Evolutionary conservation across 2,329 filamentous ascomycete species (phyloP), one percentile per base, ranked within the genome.

Genomic region (Corynespora cassiicola): DNA sequence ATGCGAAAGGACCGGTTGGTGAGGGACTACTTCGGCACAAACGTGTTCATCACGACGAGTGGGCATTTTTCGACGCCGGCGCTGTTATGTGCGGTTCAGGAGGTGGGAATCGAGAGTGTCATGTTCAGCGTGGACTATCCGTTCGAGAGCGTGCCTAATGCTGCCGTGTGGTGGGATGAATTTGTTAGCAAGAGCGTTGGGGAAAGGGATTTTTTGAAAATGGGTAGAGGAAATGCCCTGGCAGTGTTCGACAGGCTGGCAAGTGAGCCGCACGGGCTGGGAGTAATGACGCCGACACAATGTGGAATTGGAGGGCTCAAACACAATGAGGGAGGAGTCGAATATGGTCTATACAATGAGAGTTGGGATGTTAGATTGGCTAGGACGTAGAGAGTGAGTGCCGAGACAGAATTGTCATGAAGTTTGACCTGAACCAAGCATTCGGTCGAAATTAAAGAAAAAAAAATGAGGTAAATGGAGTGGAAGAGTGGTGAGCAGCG

Each of bases 11-110:
- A 51, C 21, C 44, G 68, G 8, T 65, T 70, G 14, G 48, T 55
- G 18, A 16, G 50, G 6, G 47, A 55, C 42, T 71, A 72, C 58
- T 71, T 71, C 35, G 65, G 47, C 5, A 61, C 68, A 36, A 70
- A 72, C 25, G 56, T 72, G 31, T 71, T 64, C 24, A 63, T 72
- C 46, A 72, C 69, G 0, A 71, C 69, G 1, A 68, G 63, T 2
- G 69, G 69, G 4, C 56, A 69, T 49, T 72, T 69, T 39, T 64
- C 58, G 9, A 71, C 66, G 0, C 38, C 52, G 3, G 69, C 61
- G 1, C 52, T 72, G 12, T 63, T 70, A 41, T 70, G 65, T 28
- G 70, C 68, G 26, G 57, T 71, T 21, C 42, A 61, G n/a, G 60
- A 70, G 39, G 56, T 72, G 5, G 68, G 69, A 0, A 42, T 49